Conservation (phyloP, 2,329 filamentous ascomycete species). For the Xylaria sp. region DNA sequence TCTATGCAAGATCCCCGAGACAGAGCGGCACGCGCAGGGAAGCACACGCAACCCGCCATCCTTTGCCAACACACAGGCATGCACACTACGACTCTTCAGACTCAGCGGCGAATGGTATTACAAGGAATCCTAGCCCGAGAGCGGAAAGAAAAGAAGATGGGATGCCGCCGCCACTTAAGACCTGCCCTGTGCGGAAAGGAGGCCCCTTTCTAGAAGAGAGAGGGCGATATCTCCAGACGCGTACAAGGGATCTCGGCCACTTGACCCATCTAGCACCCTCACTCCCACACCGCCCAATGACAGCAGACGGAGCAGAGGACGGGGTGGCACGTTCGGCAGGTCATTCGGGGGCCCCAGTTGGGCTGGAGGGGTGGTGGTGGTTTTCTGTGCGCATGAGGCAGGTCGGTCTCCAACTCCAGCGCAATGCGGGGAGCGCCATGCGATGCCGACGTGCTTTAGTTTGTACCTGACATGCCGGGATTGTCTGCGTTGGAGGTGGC, state of each 20-base stretch:
- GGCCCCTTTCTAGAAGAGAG: not conserved
- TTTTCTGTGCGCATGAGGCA: slow-evolving; percentile 26
- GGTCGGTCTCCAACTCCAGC: slow-evolving; percentile 33
- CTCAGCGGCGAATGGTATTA: not conserved
- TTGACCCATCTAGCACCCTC: slow-evolving; percentile 17
- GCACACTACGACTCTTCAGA: slow-evolving; percentile 16
- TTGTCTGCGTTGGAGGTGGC: slow-evolving; percentile 16
- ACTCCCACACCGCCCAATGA: slow-evolving; percentile 6
- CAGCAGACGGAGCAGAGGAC: not conserved
- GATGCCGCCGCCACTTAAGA: slow-evolving; percentile 35
- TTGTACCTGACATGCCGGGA: slow-evolving; percentile 32
- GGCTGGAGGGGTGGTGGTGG: slow-evolving; percentile 16
- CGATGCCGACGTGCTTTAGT: slow-evolving; percentile 12
- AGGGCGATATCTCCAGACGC: slow-evolving; percentile 31
- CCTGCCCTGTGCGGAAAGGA: slow-evolving; percentile 29
- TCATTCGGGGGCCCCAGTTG: slow-evolving; percentile 25
- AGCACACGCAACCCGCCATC: slow-evolving; percentile 11
- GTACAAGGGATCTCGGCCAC: slow-evolving; percentile 38
- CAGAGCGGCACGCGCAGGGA: slow-evolving; percentile 27
- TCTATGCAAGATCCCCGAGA: slow-evolving; percentile 14
- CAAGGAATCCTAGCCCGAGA: slow-evolving; percentile 5
- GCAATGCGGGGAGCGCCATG: slow-evolving; percentile 24
- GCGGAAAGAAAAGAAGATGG: slow-evolving; percentile 10
- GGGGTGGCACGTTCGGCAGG: slow-evolving; percentile 21
- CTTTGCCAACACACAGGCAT: slow-evolving; percentile 25